These are phyloP conservation scores for Diaporthe citri DNA, from an alignment of 2,329 filamentous ascomycete genomes.

Conservation along the genomic window DNA sequence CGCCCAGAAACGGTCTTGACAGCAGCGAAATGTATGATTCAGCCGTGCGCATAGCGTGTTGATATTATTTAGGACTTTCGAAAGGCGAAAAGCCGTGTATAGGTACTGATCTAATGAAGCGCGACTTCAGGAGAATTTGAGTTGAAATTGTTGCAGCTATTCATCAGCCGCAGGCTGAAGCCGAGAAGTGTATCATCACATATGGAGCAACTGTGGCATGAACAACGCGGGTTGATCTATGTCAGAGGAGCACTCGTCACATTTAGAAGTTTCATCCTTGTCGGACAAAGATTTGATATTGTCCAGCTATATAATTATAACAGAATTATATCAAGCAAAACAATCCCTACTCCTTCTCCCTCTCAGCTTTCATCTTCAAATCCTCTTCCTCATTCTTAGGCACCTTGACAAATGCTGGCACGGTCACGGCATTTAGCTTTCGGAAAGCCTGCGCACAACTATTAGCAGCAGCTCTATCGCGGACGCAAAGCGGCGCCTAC, in stretches of 20 bases:
- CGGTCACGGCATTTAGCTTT: constrained; percentile 52
- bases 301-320: background rate
- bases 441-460: constrained; percentile 47
- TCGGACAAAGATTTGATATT: background rate
- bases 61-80: too few species aligned
- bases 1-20: too few species aligned
- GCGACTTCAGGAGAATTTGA: too few species aligned
- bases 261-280: background rate
- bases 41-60: too few species aligned
- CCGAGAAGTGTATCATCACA: too few species aligned
- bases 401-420: constrained; percentile 51
- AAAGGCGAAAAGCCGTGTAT: too few species aligned
- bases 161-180: too few species aligned
- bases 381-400: constrained; percentile 53
- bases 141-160: too few species aligned
- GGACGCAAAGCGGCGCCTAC: background rate
- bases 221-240: background rate
- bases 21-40: too few species aligned
- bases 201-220: too few species aligned
- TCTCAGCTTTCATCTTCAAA: constrained; percentile 47
- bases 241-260: background rate
- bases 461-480: constrained; percentile 31
- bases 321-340: background rate
- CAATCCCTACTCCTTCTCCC: constrained; percentile 43
- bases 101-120: too few species aligned